Evolutionary conservation across 176 grass and related monocot genomes (phyloP).

Genomic region (Leersia perrieri): DNA sequence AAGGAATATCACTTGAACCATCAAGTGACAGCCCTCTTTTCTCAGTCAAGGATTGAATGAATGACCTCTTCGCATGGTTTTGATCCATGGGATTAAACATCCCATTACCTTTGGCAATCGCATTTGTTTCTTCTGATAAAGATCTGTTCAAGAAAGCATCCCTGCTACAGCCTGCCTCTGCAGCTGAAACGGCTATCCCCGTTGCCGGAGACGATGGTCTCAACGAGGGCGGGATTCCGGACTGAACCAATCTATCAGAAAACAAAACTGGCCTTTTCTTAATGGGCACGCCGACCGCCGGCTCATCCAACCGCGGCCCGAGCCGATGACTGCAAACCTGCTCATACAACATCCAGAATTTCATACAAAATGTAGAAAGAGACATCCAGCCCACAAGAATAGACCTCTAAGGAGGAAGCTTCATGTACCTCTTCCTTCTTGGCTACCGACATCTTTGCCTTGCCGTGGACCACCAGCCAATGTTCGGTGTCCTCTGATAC

Average conservation of each 20-base stretch:
- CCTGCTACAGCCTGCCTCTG: background rate
- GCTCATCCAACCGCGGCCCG: slow-evolving; percentile 23
- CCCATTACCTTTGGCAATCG: slow-evolving; percentile 25
- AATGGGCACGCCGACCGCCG: slow-evolving; percentile 42
- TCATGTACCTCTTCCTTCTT: slow-evolving; percentile 55
- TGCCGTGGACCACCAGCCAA: background rate
- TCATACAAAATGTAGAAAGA: background rate
- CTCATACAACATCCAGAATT: slow-evolving; percentile 25
- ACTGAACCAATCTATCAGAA: slow-evolving; percentile 21
- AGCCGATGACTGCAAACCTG: slow-evolving; percentile 41
- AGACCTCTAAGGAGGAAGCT: slow-evolving; percentile 2
- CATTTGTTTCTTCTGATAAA: slow-evolving; percentile 12
- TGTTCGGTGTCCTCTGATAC: slow-evolving; percentile 11
- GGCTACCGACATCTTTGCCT: slow-evolving; percentile 38
- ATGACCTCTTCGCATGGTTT: background rate
- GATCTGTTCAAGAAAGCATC: slow-evolving; percentile 30
- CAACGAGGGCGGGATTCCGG: background rate
- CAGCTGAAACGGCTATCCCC: background rate
- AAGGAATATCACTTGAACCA: slow-evolving; percentile 12
- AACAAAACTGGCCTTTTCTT: slow-evolving; percentile 49
- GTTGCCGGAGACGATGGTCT: background rate
- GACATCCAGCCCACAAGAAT: slow-evolving; percentile 15
- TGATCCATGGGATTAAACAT: background rate
- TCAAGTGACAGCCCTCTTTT: background rate
- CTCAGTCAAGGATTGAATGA: background rate